phyloP scores from a whole-genome alignment of 805 yeast genomes.

The Yarrowia yakushimensis region DNA sequence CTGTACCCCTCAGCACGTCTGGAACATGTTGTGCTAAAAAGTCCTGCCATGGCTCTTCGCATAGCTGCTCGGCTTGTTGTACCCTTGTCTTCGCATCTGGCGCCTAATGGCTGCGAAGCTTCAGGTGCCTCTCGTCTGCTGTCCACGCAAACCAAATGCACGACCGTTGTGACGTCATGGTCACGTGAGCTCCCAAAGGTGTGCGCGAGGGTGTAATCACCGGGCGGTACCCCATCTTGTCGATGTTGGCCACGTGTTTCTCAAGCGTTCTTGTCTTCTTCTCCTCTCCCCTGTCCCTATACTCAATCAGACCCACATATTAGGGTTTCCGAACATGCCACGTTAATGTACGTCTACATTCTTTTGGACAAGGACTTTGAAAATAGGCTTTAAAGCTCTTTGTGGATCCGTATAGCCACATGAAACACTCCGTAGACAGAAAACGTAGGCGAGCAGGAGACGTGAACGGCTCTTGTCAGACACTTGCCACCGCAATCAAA shows the following conservation, averaged over 20 bases:
- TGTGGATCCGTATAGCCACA: constrained; percentile 23
- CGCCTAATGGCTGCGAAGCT: constrained; percentile 1
- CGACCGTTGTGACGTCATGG: constrained; percentile 14
- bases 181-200: neutral
- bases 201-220: too few species aligned
- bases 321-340: constrained; percentile 14
- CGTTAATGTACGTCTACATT: constrained; percentile 24
- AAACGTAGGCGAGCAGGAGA: constrained; percentile 14
- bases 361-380: neutral
- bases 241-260: too few species aligned
- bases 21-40: too few species aligned
- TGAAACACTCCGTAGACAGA: constrained; percentile 15
- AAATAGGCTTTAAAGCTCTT: neutral
- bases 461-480: neutral
- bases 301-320: constrained; percentile 9
- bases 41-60: too few species aligned
- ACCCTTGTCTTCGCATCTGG: neutral
- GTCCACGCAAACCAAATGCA: constrained; percentile 16
- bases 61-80: neutral
- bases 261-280: neutral
- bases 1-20: too few species aligned
- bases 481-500: neutral
- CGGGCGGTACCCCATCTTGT: too few species aligned
- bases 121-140: constrained; percentile 15
- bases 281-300: neutral